phyloP scores from a whole-genome alignment of 225 moss, liverwort and hornwort species.

The Pseudoscleropodium purum region DNA sequence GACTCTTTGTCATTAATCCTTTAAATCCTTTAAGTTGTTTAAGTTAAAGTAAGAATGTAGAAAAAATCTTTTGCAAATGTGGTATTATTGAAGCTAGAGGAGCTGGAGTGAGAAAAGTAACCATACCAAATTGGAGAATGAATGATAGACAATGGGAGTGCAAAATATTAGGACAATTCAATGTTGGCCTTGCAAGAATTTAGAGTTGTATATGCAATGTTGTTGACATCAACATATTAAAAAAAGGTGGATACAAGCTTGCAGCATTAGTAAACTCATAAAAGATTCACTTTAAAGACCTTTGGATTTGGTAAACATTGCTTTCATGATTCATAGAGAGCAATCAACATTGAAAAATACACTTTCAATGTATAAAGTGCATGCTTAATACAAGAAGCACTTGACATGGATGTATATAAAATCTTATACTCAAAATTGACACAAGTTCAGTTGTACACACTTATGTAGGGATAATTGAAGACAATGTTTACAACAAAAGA shows the following conservation, averaged over 20 bases:
- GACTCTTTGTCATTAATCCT: background rate
- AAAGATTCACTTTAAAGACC: background rate
- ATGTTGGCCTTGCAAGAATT: background rate
- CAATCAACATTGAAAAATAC: background rate
- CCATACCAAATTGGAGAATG: background rate
- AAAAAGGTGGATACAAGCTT: accelerated
- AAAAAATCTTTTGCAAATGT: background rate
- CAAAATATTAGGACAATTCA: background rate
- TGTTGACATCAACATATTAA: background rate
- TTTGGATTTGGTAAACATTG: background rate
- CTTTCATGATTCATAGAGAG: background rate
- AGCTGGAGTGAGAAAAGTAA: background rate
- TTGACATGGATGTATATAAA: background rate
- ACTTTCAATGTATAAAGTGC: background rate
- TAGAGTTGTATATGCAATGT: background rate
- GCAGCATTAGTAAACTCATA: background rate
- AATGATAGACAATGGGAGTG: background rate
- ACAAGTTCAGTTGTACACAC: background rate
- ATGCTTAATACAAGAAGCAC: background rate
- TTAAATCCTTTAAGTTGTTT: background rate
- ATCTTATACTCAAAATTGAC: background rate
- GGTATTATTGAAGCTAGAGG: background rate
- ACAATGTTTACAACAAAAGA: background rate
- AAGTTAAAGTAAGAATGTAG: background rate
- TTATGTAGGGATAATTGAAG: background rate